Base-by-base conservation (phyloP, 352 stramenopile species). In the Blastocystis sp. region DNA sequence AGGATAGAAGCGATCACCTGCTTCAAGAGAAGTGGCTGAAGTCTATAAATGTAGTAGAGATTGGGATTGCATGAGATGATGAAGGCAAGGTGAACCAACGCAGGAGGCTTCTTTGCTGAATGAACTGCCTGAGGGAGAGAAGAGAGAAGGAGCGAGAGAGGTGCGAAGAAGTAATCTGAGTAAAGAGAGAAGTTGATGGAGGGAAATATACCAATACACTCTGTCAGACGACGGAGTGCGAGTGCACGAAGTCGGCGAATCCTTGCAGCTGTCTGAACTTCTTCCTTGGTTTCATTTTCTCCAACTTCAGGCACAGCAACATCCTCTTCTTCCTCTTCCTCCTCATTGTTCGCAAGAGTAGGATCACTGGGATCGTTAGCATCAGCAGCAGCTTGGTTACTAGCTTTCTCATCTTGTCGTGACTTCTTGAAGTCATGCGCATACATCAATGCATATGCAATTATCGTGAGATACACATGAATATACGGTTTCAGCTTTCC, bases 121-220 rank as follows among this genome's bases (percentile, higher is more conserved):
- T 16, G 30, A 9, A 50, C 59, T 18, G n/a, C 50, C 8, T 30
- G 24, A 2, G 73, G 73, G 20, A 85, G 56, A 26, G 26, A 24
- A 3, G 65, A 13, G 26, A 85, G 56, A 30, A 68, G 26, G 0
- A 30, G 34, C 30, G 73, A 45, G 13, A 85, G 50, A 34, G 47
- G 73, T 45, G 73, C 39, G 47, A 85, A 85, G 73, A 66, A 85
- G 26, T 85, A 85, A 53, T 47, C 24, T 18, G 73, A 65, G 26
- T 85, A 85, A 4, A 85, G 24, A 13, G 73, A n/a, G 20, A 54
- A 85, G 18, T 65, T 24, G 5, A 85, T n/a, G 13, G 50, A 66
- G 16, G 50, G 34, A 16, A 50, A 85, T 53, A 55, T 54, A 4
- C 73, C 73, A 39, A 85, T 45, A 0, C 34, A 16, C 43, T 85